Conservation (phyloP, 2,329 filamentous ascomycete genomes). For the Botrytis deweyae region DNA sequence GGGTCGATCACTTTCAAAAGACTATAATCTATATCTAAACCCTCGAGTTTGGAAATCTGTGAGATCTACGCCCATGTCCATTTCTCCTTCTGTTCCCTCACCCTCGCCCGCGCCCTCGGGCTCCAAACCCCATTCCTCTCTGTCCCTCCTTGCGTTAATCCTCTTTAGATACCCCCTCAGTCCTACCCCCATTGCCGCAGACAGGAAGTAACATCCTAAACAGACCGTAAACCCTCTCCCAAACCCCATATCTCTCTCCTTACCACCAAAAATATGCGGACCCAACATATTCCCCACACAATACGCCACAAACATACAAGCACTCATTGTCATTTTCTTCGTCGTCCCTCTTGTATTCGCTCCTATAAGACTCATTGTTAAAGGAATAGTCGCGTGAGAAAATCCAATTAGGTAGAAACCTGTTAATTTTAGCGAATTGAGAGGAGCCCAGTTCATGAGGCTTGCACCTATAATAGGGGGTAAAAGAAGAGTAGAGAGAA, state of each 20-base stretch:
- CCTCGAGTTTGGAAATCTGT: slow-evolving; percentile 9
- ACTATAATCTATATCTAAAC: slow-evolving; percentile 14
- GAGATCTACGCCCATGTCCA: neutral
- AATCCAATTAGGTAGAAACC: slow-evolving; percentile 35
- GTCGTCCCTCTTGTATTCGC: slow-evolving; percentile 39
- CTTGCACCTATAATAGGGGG: slow-evolving; percentile 36
- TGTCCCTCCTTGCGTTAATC: slow-evolving; percentile 28
- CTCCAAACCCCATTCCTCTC: neutral
- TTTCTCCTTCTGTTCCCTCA: neutral
- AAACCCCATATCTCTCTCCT: slow-evolving; percentile 26
- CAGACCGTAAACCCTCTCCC: slow-evolving; percentile 35
- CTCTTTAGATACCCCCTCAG: slow-evolving; percentile 29
- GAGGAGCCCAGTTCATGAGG: slow-evolving; percentile 34
- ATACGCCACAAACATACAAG: slow-evolving; percentile 29
- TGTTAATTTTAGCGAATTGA: slow-evolving; percentile 32
- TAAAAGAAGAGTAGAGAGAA: slow-evolving; percentile 30
- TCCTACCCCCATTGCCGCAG: slow-evolving; percentile 23
- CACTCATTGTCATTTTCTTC: slow-evolving; percentile 39
- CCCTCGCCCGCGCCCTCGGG: too few relatives aligned
- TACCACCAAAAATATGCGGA: slow-evolving; percentile 29
- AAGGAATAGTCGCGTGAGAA: slow-evolving; percentile 34
- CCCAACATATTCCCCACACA: slow-evolving; percentile 36
- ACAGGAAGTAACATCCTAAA: slow-evolving; percentile 32
- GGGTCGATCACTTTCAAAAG: neutral
- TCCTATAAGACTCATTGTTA: slow-evolving; percentile 37